These are phyloP conservation scores for Fraxinus dipetala DNA, from an alignment of 305 asterid genomes.

Conservation along the genomic window DNA sequence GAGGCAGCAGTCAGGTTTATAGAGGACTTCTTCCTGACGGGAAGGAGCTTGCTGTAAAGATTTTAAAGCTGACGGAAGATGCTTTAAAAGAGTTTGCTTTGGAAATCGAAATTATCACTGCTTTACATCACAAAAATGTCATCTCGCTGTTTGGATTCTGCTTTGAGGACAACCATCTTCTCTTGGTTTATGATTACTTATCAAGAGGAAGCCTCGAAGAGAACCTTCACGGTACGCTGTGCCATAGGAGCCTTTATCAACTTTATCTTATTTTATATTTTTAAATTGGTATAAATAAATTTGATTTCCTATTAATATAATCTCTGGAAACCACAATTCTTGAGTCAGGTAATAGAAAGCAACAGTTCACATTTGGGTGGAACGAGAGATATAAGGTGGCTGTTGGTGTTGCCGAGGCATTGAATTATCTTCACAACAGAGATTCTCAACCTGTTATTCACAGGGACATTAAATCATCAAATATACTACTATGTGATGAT, in stretches of 20 bases:
- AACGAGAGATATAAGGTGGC: slow-evolving; percentile 72
- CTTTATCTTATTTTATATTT: not conserved
- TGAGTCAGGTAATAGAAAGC: slow-evolving; percentile 54
- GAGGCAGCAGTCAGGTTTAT: slow-evolving; percentile 91
- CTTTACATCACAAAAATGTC: slow-evolving; percentile 80
- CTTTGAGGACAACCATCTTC: slow-evolving; percentile 64
- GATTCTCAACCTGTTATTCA: slow-evolving; percentile 74
- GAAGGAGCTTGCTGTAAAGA: slow-evolving; percentile 91
- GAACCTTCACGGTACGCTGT: slow-evolving; percentile 68
- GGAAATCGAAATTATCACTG: slow-evolving; percentile 84
- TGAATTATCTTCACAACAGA: slow-evolving; percentile 78
- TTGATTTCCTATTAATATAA: slow-evolving; percentile 7
- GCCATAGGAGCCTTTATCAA: not conserved
- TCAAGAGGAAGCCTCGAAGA: slow-evolving; percentile 98
- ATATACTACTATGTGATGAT: slow-evolving; percentile 77
- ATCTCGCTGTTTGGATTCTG: slow-evolving; percentile 90
- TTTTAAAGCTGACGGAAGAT: slow-evolving; percentile 70
- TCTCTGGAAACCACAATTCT: not conserved
- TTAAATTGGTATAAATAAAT: not conserved
- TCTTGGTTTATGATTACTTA: slow-evolving; percentile 81
- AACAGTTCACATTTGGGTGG: slow-evolving; percentile 61
- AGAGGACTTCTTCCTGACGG: slow-evolving; percentile 82
- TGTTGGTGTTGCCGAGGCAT: slow-evolving; percentile 89
- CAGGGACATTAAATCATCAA: slow-evolving; percentile 92
- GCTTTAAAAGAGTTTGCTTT: slow-evolving; percentile 65